A percentile compares a stretch with the other conserved stretches of the same genome.
Evolutionary conservation across 805 yeast species (phyloP).

Genomic region (Lachancea dasiensis): DNA sequence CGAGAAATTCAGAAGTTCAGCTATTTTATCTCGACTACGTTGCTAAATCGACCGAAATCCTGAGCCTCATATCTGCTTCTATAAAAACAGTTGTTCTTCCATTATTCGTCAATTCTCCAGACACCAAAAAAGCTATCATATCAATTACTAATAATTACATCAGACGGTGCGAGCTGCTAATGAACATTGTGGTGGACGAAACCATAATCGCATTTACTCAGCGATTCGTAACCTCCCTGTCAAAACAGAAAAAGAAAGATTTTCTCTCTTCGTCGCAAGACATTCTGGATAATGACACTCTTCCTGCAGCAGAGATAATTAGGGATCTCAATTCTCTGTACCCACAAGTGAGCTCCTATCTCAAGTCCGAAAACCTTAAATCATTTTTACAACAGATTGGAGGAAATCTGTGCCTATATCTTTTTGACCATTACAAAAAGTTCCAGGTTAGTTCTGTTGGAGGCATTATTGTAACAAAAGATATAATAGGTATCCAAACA

Average conservation of each 20-base stretch:
- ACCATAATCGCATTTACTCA: slow-evolving; percentile 47
- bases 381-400: slow-evolving; percentile 54
- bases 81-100: slow-evolving; percentile 74
- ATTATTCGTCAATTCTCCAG: slow-evolving; percentile 55
- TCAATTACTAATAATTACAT: slow-evolving; percentile 57
- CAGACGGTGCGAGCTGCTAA: slow-evolving; percentile 54
- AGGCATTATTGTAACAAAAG: slow-evolving; percentile 75
- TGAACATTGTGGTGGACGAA: slow-evolving; percentile 58
- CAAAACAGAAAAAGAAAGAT: slow-evolving; percentile 73
- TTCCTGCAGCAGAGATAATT: slow-evolving; percentile 60
- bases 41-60: slow-evolving; percentile 49
- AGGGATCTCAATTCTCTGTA: slow-evolving; percentile 38
- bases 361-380: slow-evolving; percentile 44
- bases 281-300: slow-evolving; percentile 53
- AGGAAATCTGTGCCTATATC: slow-evolving; percentile 45
- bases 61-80: slow-evolving; percentile 62
- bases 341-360: slow-evolving; percentile 33
- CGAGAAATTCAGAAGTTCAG: slow-evolving; percentile 31
- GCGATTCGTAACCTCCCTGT: slow-evolving; percentile 44
- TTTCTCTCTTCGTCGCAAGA: slow-evolving; percentile 45
- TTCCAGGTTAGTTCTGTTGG: slow-evolving; percentile 76
- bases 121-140: slow-evolving; percentile 51
- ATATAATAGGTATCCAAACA: slow-evolving; percentile 69
- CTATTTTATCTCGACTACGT: slow-evolving; percentile 46
- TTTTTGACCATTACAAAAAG: slow-evolving; percentile 68